Evolutionary conservation across 495 filamentous ascomycete species (phyloP).

Genomic region (Penicillium coffeae): DNA sequence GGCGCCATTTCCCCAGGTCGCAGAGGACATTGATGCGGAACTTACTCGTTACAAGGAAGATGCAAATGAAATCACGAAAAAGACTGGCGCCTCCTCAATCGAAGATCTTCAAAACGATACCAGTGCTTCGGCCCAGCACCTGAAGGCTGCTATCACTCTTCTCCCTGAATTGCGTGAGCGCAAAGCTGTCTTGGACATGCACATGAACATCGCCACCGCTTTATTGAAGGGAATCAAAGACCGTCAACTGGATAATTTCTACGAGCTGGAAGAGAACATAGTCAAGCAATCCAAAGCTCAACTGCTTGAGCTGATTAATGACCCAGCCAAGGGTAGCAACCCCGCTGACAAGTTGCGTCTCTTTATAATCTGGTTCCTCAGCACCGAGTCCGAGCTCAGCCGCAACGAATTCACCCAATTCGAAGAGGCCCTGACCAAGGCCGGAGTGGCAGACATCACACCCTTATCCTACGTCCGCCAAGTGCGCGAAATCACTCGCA

Average conservation of each 20-base stretch:
- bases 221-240: conserved; percentile 87
- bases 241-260: conserved; percentile 92
- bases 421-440: conserved; percentile 74
- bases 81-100: conserved; percentile 87
- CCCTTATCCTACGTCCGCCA: conserved; percentile 83
- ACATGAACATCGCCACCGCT: conserved; percentile 96
- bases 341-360: conserved; percentile 84
- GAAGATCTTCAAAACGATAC: conserved; percentile 92
- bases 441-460: conserved; percentile 66
- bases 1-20: conserved; percentile 90
- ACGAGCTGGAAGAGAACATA: conserved; percentile 91
- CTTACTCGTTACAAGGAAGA: conserved; percentile 94
- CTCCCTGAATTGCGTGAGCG: conserved; percentile 89
- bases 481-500: conserved; percentile 91
- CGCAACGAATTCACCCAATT: conserved; percentile 80
- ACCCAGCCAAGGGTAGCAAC: conserved; percentile 74
- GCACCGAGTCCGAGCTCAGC: conserved; percentile 84
- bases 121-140: conserved; percentile 82
- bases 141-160: conserved; percentile 91
- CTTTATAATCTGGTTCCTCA: conserved; percentile 97
- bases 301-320: conserved; percentile 82
- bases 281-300: conserved; percentile 88
- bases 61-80: conserved; percentile 88
- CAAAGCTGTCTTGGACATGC: conserved; percentile 91
- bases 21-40: conserved; percentile 91